These are phyloP conservation scores for Paracamarosporium sp. DNA, from an alignment of 2,329 filamentous ascomycete genomes.

Conservation along the genomic window DNA sequence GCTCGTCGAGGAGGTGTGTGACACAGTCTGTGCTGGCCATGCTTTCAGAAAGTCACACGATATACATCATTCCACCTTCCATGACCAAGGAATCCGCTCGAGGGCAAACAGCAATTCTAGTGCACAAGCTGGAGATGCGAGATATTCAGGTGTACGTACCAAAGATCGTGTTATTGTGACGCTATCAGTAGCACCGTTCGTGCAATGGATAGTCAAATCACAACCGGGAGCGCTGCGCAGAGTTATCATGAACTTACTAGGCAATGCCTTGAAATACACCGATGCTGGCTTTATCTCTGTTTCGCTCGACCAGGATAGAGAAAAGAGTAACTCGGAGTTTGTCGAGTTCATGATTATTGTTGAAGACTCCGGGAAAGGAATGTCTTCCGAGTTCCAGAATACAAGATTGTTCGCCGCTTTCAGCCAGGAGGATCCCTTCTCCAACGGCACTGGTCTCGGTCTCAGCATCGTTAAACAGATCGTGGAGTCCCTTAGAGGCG, in stretches of 20 bases:
- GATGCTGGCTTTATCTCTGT: conserved; percentile 39
- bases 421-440: conserved; percentile 43
- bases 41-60: conserved; percentile 44
- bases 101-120: conserved; percentile 22
- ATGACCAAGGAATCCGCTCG: conserved; percentile 27
- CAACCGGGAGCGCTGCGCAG: conserved; percentile 40
- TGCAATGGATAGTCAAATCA: conserved; percentile 36
- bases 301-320: conserved; percentile 22
- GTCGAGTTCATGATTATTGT: conserved; percentile 42
- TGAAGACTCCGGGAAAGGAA: conserved; percentile 44
- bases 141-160: conserved; percentile 12
- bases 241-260: conserved; percentile 45
- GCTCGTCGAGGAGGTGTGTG: conserved; percentile 59
- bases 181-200: conserved; percentile 35
- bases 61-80: conserved; percentile 27
- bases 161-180: conserved; percentile 35
- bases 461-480: conserved; percentile 46
- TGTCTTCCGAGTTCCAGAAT: conserved; percentile 42
- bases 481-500: conserved; percentile 39
- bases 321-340: conserved; percentile 16
- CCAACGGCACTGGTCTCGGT: conserved; percentile 42
- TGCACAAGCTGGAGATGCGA: conserved; percentile 9
- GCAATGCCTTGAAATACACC: conserved; percentile 46
- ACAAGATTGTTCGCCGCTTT: conserved; percentile 42
- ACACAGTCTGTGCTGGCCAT: conserved; percentile 61